Base-by-base conservation (phyloP, 805 yeast genomes). In the Teunomyces lycoperdinae region DNA sequence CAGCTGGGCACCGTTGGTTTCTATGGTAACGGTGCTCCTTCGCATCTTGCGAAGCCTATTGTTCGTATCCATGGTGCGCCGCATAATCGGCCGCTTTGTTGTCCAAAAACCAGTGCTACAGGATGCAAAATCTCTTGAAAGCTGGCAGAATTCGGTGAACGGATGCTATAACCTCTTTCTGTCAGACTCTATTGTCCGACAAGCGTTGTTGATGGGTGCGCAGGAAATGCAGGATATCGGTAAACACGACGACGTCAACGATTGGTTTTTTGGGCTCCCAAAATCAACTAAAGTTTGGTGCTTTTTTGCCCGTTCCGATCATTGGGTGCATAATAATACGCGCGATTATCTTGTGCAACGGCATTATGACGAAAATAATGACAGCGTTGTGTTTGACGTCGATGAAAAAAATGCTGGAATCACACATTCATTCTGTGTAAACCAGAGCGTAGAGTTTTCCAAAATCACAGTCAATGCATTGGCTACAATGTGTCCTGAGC, bases 341-440 rank as follows among this genome's bases (percentile, higher is more conserved):
- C 71, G 86, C 40, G 70, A 70, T 28, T 63, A 62, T 48, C 58
- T 83, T 2, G 56, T 78, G 32, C 50, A 64, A 9, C 63, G 70
- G 34, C 73, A 76, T 53, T 61, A 67, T 20, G 60, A 62, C 32
- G 49, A 32, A 32, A 54, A 57, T 14, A 63, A 66, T 32, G 60
- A 67, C 1, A 50, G 54, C 5, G 61, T 75, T 24, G 56, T 56
- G 11, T 64, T 73, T 44, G 66, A 58, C 41, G 45, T 67, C 6
- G 70, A 71, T 8, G 64, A 65, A 7, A 57, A 67, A 14, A 67
- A 68, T 47, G 52, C 45, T 5, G 71, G 68, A 1, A 74, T 82
- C 30, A 68, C 74, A 7, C 89, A 84, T 58, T 75, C 85, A 34
- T 84, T 84, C 60, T 84, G 88, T 57, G 73, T 84, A 9, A 67